Percentiles rank a stretch among this genome's conserved stretches.
Evolutionary conservation across 2,329 filamentous ascomycete species (phyloP).

Genomic region (Stagonosporopsis vannaccii): DNA sequence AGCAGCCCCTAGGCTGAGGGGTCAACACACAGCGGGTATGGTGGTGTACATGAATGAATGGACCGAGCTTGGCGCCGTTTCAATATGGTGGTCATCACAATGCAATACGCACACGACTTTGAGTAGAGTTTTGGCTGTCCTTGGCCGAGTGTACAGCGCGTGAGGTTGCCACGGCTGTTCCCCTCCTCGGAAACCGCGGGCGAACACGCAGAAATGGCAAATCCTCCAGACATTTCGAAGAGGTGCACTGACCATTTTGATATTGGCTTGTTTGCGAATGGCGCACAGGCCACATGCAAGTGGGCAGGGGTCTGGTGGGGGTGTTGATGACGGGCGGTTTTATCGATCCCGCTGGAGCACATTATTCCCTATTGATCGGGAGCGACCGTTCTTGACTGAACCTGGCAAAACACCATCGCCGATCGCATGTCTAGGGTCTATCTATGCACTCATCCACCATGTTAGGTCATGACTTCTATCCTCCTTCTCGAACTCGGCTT

Average conservation of each 20-base stretch:
- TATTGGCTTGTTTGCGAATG: constrained; percentile 11
- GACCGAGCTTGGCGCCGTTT: constrained; percentile 13
- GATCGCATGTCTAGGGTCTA: constrained; percentile 18
- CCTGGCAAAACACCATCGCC: constrained; percentile 31
- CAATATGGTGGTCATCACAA: constrained; percentile 6
- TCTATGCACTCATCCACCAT: constrained; percentile 18
- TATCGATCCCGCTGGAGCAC: constrained; percentile 30
- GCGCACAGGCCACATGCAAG: constrained; percentile 9
- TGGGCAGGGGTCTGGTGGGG: constrained; percentile 21
- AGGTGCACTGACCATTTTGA: constrained; percentile 10
- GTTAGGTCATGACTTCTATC: constrained; percentile 19
- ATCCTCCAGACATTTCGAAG: neutral
- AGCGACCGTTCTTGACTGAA: constrained; percentile 18
- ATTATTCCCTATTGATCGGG: constrained; percentile 31
- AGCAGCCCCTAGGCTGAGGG: constrained; percentile 9
- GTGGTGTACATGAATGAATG: constrained; percentile 7
- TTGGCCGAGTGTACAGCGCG: neutral
- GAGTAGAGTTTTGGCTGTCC: neutral
- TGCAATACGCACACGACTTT: constrained; percentile 12
- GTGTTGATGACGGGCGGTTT: constrained; percentile 26
- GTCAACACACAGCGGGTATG: constrained; percentile 3
- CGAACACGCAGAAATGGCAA: constrained; percentile 6
- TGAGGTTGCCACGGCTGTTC: neutral
- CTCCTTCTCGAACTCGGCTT: constrained; percentile 8
- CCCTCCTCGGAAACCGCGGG: neutral